Evolutionary conservation across 305 asterid species (phyloP), one percentile per base, ranked within the genome.

Genomic region (Rubia tinctorum): DNA sequence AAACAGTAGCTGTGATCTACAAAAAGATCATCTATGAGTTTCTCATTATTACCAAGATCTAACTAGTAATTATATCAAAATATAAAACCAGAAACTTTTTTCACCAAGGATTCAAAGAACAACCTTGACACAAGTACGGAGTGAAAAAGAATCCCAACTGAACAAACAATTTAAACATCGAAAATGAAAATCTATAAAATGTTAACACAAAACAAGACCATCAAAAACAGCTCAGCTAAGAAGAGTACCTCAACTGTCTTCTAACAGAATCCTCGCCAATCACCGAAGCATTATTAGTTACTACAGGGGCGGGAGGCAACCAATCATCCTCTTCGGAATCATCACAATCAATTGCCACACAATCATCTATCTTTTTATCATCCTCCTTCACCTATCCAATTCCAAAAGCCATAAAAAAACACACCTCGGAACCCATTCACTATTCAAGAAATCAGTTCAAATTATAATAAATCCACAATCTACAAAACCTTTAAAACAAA

Each of bases 271-370:
- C 91, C 73, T 88, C 98, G 39, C 70, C 72, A 15, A 75, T 63
- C 76, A 66, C 81, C 27, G 65, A 44, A 17, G 77, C 17, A 42
- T 70, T 68, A 79, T 75, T 74, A 1, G 78, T 70, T 74, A 66
- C 68, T 83, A 81, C 84, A 8, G 95, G 98, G 1, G 97, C 90
- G 40, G 96, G 95, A 45, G 87, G 89, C 77, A 94, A 80, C 99
- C 99, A 94, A 75, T 91, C 99, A 76, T 88, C 93, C 73, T 92
- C 97, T 47, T 85, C 90, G n/a, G 75, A 56, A 64, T 77, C 92
- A 34, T 87, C 90, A 76, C 82, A 81, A 61, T 80, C 71, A 49
- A 89, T 53, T 72, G 80, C 81, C 60, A 66, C 83, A 68, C 75
- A 83, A 71, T 80, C 83, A 55, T 18, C 85, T 53, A 9, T 22